These are phyloP conservation scores for Plasmopara viticola DNA, from an alignment of 352 stramenopile genomes.

Conservation along the genomic window DNA sequence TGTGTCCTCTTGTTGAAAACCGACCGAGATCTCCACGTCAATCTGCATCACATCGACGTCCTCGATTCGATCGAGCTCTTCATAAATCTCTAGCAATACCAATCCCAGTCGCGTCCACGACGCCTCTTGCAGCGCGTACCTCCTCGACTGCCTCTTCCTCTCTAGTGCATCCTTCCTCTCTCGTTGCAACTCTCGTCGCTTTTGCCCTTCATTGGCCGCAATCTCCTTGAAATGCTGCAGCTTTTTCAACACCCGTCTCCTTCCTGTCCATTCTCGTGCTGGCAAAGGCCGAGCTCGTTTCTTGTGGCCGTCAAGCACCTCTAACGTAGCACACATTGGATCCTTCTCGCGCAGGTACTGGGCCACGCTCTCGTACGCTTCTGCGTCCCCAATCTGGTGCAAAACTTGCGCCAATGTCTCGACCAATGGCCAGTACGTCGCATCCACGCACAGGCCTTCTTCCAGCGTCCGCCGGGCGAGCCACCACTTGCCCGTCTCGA, in stretches of 20 bases:
- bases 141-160: conserved; percentile 11
- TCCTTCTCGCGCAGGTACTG: conserved; percentile 40
- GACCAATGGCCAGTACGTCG: conserved; percentile 58
- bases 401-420: conserved; percentile 56
- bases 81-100: conserved; percentile 55
- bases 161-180: conserved; percentile 15
- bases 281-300: conserved; percentile 1
- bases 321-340: conserved; percentile 32
- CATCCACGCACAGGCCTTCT: conserved; percentile 47
- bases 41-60: conserved; percentile 14
- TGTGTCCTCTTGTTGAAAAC: conserved; percentile 12
- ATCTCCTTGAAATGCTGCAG: conserved; percentile 24
- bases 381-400: conserved; percentile 40
- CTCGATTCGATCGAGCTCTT: conserved; percentile 39
- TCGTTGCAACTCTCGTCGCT: conserved; percentile 21
- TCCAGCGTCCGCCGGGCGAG: conserved; percentile 52
- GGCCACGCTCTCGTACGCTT: conserved; percentile 42
- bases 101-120: conserved; percentile 54
- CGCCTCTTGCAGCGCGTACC: conserved; percentile 35
- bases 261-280: conserved; percentile 7
- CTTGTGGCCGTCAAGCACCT: conserved; percentile 18
- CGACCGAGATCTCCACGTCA: conserved; percentile 22
- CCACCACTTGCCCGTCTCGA: conserved; percentile 62
- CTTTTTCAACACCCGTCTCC: conserved; percentile 13
- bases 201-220: conserved; percentile 16